Percentiles rank a stretch among this genome's conserved stretches.
Conservation (phyloP, 768 basidiomycete species). For the Tulasnella sp. region DNA sequence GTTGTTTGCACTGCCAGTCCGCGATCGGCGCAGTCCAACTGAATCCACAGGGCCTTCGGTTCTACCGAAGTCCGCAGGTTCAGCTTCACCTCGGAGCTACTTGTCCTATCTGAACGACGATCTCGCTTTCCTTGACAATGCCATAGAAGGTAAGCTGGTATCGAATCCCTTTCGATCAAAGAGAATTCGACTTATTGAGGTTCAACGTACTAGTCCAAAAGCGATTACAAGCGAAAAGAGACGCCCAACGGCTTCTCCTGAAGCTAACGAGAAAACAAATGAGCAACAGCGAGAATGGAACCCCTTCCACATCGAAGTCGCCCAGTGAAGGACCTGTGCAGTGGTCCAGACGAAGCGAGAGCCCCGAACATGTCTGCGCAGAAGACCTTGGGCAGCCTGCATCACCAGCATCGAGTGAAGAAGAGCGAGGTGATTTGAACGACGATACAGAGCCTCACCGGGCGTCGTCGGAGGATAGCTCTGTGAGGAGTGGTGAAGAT, state of each 20-base stretch:
- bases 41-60: neutral
- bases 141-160: neutral
- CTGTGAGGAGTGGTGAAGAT: neutral
- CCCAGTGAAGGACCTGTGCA: neutral
- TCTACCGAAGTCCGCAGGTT: neutral
- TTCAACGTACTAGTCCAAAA: neutral
- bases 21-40: neutral
- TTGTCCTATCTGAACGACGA: neutral
- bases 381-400: neutral
- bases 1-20: neutral
- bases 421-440: neutral
- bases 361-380: neutral
- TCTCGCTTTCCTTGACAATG: neutral
- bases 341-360: neutral
- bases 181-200: neutral
- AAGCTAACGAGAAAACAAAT: neutral
- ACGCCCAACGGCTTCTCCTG: neutral
- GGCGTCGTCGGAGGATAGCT: neutral
- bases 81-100: neutral
- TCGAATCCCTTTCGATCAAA: neutral
- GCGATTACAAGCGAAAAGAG: neutral
- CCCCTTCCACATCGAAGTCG: neutral
- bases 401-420: neutral
- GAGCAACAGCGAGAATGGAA: neutral
- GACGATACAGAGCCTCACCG: neutral